Evolutionary conservation across 495 filamentous ascomycete species (phyloP).

Genomic region (Lentithecium fluviatile): DNA sequence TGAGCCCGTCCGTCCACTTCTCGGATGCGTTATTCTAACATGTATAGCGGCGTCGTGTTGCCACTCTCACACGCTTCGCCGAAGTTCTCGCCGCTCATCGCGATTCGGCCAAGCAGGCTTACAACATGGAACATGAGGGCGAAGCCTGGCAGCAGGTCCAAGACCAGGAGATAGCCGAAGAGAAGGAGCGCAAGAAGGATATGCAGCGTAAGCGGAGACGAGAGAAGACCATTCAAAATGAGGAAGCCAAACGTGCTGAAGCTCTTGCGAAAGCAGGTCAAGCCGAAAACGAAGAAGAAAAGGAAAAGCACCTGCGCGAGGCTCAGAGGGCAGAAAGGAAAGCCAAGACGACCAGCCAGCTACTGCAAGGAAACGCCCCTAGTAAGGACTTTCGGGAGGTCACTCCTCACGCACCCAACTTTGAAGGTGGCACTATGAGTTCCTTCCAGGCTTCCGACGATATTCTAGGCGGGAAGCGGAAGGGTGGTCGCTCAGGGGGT

Average conservation of each 20-base stretch:
- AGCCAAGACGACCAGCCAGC: conserved; percentile 75
- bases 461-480: conserved; percentile 51
- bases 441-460: conserved; percentile 73
- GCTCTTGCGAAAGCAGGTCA: conserved; percentile 72
- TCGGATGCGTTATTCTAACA: too few relatives aligned
- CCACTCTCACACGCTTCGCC: conserved; percentile 50
- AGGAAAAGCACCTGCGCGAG: conserved; percentile 71
- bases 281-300: conserved; percentile 75
- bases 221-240: conserved; percentile 87
- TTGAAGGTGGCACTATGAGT: conserved; percentile 84
- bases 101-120: conserved; percentile 54
- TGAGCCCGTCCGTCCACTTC: conserved; percentile 22
- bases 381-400: conserved; percentile 76
- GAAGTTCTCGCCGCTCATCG: conserved; percentile 56
- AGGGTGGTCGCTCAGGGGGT: conserved; percentile 45
- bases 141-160: conserved; percentile 82
- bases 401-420: conserved; percentile 72
- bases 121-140: conserved; percentile 57
- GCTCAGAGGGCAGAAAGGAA: conserved; percentile 85
- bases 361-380: conserved; percentile 78
- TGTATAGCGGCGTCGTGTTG: conserved; percentile 56
- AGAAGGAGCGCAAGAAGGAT: conserved; percentile 99
- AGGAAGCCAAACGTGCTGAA: conserved; percentile 80
- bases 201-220: conserved; percentile 97
- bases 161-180: conserved; percentile 82